A percentile compares a stretch with the other conserved stretches of the same genome.
Evolutionary conservation across 176 grass and related monocot species (phyloP).

Genomic region (Carex littledalei): DNA sequence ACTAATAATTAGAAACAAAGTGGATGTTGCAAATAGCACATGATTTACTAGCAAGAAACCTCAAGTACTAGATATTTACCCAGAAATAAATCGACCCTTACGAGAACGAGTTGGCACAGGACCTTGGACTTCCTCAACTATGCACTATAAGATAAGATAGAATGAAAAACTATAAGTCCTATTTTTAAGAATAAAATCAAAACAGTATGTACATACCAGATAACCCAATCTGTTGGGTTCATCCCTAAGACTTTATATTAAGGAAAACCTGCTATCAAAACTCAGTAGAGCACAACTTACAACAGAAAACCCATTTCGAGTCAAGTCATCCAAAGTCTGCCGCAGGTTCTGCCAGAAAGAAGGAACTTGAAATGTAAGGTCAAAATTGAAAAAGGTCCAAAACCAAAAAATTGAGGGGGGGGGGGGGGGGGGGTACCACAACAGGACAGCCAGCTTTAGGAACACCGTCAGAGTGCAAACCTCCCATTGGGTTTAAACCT

Average conservation of each 20-base stretch:
- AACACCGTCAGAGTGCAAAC: constrained; percentile 82
- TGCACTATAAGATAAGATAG: constrained; percentile 56
- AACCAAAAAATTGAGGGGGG: not conserved
- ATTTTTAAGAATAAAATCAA: not conserved
- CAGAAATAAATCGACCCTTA: constrained; percentile 98
- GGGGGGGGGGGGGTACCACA: constrained; percentile 36
- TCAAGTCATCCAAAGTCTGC: constrained; percentile 98
- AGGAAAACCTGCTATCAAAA: constrained; percentile 24
- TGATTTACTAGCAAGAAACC: not conserved
- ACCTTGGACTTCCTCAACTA: constrained; percentile 96
- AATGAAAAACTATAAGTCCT: not conserved
- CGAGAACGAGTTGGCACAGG: constrained; percentile 76
- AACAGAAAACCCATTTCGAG: constrained; percentile 86
- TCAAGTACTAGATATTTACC: constrained; percentile 47
- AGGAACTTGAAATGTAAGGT: constrained; percentile 17
- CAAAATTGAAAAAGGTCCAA: not conserved
- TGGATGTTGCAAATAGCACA: not conserved
- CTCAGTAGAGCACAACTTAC: constrained; percentile 33
- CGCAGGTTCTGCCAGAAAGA: constrained; percentile 72
- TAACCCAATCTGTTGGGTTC: not conserved
- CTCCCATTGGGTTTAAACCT: constrained; percentile 96
- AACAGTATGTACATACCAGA: not conserved
- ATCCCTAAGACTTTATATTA: not conserved
- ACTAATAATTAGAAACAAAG: not conserved
- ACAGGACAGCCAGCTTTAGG: constrained; percentile 96